These are phyloP conservation scores for Cladobotryum mycophilum DNA, from an alignment of 2,329 filamentous ascomycete genomes.

Conservation along the genomic window DNA sequence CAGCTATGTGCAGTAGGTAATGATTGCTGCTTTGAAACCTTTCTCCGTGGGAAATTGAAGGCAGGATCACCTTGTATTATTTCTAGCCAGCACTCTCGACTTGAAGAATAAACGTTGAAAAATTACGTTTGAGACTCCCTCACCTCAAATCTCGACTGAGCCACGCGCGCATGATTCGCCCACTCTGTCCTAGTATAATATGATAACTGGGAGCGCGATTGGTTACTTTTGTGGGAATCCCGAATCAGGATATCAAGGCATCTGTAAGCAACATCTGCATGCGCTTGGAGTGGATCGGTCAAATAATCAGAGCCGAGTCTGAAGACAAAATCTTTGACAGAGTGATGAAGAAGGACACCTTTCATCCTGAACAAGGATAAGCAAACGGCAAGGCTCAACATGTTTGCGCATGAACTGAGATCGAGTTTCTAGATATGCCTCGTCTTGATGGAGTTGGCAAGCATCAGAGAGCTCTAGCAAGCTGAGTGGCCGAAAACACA, in stretches of 20 bases:
- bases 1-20: conserved; percentile 13
- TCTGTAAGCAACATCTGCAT: neutral
- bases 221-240: neutral
- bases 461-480: conserved; percentile 12
- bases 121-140: conserved; percentile 2
- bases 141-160: conserved; percentile 4
- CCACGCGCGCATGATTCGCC: conserved; percentile 8
- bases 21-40: too few relatives aligned
- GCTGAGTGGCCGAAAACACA: conserved; percentile 8
- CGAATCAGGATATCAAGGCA: conserved; percentile 1
- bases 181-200: conserved; percentile 5
- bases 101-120: conserved; percentile 3
- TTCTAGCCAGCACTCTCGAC: conserved; percentile 1
- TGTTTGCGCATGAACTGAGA: conserved; percentile 12
- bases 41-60: neutral
- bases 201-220: neutral
- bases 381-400: conserved; percentile 13
- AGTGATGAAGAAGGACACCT: conserved; percentile 14
- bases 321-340: conserved; percentile 14
- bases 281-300: neutral
- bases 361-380: conserved; percentile 13
- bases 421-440: conserved; percentile 5
- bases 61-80: too few relatives aligned
- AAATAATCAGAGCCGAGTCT: neutral
- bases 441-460: conserved; percentile 12